Base-by-base conservation (phyloP, 345 rosid species). In the Ricinus communis region DNA sequence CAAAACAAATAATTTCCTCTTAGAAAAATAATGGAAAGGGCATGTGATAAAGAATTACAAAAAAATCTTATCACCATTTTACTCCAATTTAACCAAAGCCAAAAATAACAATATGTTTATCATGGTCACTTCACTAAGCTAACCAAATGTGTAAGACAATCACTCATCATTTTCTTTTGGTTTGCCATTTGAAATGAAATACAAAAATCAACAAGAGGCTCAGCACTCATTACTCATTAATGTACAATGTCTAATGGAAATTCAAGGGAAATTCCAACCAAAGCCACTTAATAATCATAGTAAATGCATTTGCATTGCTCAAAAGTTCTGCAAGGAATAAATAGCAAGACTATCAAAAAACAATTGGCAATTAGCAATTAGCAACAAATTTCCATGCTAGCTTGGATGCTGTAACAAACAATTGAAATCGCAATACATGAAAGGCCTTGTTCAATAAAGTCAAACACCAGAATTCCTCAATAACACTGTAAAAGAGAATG, bases 381-480 rank as follows among this genome's bases (percentile, higher is more conserved):
- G 33, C n/a, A 27, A 69, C 38, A 40, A 45, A 16, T n/a, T 47
- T 27, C 22, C 21, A 28, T 31, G 11, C 52, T 55, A 24, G 40
- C 45, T 30, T 19, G 21, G 13, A 6, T 51, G 13, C 2, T 43
- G 10, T 51, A 24, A 61, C 47, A 52, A 4, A 40, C 1, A 62
- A 24, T 31, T 36, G 36, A 38, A 38, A 9, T 12, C 24, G 18
- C 1, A 31, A 70, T 30, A 28, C 31, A 36, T 24, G 14, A 38
- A 24, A 22, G 14, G 38, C 40, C 68, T 50, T 11, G n/a, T n/a
- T 62, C 21, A 15, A 51, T 62, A 33, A 36, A 31, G 38, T 16
- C 49, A 61, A n/a, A n/a, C n/a, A n/a, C n/a, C n/a, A 71, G 59
- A 60, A 41, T 55, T 47, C 45, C 53, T 46, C 16, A 24, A 51